Evolutionary conservation across 495 filamentous ascomycete genomes (phyloP), one percentile per base, ranked within the genome.

Genomic region (Aspergillus conjunctus): DNA sequence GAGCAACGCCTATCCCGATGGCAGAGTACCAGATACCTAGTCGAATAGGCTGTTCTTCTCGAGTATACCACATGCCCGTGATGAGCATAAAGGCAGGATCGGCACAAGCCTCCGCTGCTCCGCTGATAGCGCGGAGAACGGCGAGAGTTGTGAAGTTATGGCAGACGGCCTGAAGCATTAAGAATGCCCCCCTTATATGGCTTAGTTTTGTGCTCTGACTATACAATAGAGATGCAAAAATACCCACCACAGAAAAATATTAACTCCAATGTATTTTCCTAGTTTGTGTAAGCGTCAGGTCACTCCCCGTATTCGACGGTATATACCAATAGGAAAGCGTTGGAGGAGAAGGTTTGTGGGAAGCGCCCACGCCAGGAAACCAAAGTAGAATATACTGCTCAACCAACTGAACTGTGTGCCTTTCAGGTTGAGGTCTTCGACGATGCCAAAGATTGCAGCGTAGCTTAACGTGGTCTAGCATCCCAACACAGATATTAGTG

Each of bases 361-460:
- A 61, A 81, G 79, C 26, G 76, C 76, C 71, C 73, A 76, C 33
- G 59, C 78, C 31, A 85, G 54, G 48, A 82, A 84, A 4, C 77
- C 77, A 56, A 81, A 72, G 55, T 79, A 83, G 68, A 83, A 81
- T 20, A 82, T 71, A 57, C 64, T 74, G 41, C 72, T 69, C 49
- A 77, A 61, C 80, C 81, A 83, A 37, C 71, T 76, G 48, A 82
- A 85, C 58, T 83, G 69, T 8, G 71, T 75, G n/a, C 77, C 75
- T 49, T 76, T 68, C 3, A 83, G 72, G 31, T 77, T 53, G 10
- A 80, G 61, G 66, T 68, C 81, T 14, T 82, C 71, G 15, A 69
- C 61, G 56, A 87, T 84, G 0, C 82, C 83, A 63, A 87, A 86
- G 53, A 86, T 80, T 14, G 82, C 78, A 10, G 82, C 81, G 64